phyloP scores from a whole-genome alignment of 1,284 basidiomycete species.

The Ceratobasidium sp. region DNA sequence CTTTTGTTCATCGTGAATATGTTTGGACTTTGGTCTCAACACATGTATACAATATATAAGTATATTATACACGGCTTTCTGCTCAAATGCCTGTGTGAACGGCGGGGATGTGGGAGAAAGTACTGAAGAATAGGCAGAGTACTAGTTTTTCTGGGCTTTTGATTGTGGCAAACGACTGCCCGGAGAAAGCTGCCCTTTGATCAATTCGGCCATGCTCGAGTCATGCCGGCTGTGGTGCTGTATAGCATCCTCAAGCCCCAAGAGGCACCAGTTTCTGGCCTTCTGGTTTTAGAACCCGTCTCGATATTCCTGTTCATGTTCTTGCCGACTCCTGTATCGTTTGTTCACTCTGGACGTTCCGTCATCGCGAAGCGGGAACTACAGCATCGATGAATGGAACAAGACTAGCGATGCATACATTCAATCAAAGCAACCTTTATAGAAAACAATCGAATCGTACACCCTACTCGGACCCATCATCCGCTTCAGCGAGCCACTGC shows the following conservation, averaged over 20 bases:
- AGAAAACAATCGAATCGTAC: neutral
- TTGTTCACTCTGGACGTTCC: neutral
- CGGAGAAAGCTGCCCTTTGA: too few species aligned
- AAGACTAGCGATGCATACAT: constrained; percentile 12
- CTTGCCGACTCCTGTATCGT: too few species aligned
- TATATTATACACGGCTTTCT: constrained; percentile 2
- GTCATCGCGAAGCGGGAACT: neutral
- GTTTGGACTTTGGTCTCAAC: neutral
- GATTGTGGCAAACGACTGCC: too few species aligned
- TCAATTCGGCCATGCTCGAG: too few species aligned
- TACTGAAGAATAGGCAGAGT: too few species aligned
- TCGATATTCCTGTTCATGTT: too few species aligned
- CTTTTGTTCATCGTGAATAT: neutral
- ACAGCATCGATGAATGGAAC: neutral
- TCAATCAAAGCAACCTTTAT: neutral
- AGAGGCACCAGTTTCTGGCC: too few species aligned
- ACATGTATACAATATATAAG: neutral
- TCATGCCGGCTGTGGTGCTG: too few species aligned
- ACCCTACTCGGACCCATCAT: constrained; percentile 54
- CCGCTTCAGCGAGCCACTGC: constrained; percentile 62
- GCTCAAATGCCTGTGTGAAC: neutral
- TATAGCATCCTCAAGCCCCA: too few species aligned
- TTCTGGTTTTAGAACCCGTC: too few species aligned
- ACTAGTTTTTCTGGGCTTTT: neutral
- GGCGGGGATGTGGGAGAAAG: neutral